A percentile compares a stretch with the other conserved stretches of the same genome.
phyloP scores from a whole-genome alignment of 805 yeast genomes.

The Monosporozyma siamensis region DNA sequence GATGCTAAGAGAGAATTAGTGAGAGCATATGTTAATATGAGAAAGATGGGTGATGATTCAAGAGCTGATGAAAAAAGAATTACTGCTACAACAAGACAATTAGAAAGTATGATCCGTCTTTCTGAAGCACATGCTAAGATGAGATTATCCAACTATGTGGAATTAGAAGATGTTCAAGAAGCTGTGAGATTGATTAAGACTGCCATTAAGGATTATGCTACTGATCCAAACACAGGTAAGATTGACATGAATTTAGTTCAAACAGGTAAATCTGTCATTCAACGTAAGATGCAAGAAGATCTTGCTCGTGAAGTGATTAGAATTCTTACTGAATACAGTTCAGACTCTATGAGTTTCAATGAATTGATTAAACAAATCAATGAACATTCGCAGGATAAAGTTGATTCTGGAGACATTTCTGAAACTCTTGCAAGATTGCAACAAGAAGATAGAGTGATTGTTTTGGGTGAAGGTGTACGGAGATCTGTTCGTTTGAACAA shows the following conservation, averaged over 20 bases:
- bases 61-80: constrained; percentile 80
- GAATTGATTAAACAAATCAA: constrained; percentile 53
- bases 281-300: constrained; percentile 68
- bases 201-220: constrained; percentile 96
- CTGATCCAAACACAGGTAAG: constrained; percentile 93
- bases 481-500: constrained; percentile 42
- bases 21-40: constrained; percentile 81
- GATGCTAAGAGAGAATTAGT: constrained; percentile 82
- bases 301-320: constrained; percentile 50
- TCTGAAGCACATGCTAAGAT: constrained; percentile 96
- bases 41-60: constrained; percentile 87
- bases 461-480: constrained; percentile 64
- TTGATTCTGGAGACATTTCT: constrained; percentile 62
- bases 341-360: constrained; percentile 45
- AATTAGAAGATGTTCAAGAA: constrained; percentile 75
- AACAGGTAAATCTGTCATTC: constrained; percentile 88
- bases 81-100: constrained; percentile 95
- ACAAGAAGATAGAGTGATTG: constrained; percentile 59
- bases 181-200: constrained; percentile 87
- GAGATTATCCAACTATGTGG: constrained; percentile 68
- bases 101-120: constrained; percentile 90
- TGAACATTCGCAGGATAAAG: constrained; percentile 47
- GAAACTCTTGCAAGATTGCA: constrained; percentile 59
- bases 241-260: constrained; percentile 96
- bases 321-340: constrained; percentile 41